Conservation (phyloP, 2,329 filamentous ascomycete genomes). For the Aspergillus brunneoviolaceus region DNA sequence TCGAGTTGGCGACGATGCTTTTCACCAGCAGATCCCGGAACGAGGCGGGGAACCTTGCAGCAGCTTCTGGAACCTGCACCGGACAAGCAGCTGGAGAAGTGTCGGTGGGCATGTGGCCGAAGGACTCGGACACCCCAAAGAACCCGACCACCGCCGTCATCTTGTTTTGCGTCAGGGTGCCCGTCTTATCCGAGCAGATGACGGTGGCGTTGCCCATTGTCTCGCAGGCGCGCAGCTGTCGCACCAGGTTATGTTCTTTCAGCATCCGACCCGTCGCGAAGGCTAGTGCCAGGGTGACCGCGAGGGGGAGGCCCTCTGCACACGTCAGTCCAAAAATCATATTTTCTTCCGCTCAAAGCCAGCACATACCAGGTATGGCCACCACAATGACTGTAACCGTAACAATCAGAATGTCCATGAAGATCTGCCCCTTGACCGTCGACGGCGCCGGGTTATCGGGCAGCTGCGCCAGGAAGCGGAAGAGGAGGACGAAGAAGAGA, state of each 20-base stretch:
- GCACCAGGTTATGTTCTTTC: conserved; percentile 71
- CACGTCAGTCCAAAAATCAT: too few species aligned
- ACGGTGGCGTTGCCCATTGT: conserved; percentile 77
- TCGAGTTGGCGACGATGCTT: conserved; percentile 52
- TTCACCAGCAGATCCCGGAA: conserved; percentile 28
- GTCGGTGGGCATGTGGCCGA: conserved; percentile 2
- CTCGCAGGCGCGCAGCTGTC: conserved; percentile 71
- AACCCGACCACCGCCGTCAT: conserved; percentile 74
- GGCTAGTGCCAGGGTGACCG: conserved; percentile 70
- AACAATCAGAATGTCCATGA: conserved; percentile 71
- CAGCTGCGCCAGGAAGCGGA: conserved; percentile 73
- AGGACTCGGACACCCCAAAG: conserved; percentile 46
- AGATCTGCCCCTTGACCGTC: conserved; percentile 65
- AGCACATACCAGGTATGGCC: conserved; percentile 55
- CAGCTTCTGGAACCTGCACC: not conserved
- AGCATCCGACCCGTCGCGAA: conserved; percentile 75
- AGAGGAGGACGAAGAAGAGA: conserved; percentile 79
- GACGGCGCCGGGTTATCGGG: conserved; percentile 56
- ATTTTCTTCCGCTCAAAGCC: too few species aligned
- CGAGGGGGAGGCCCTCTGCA: conserved; percentile 67
- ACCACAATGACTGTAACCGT: conserved; percentile 76
- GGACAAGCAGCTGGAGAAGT: conserved; percentile 50
- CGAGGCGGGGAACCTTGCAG: not conserved
- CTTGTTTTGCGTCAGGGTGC: conserved; percentile 69
- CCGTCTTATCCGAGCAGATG: conserved; percentile 76